Conservation (phyloP, 2,329 filamentous ascomycete species). For the Cladosporium sp. region DNA sequence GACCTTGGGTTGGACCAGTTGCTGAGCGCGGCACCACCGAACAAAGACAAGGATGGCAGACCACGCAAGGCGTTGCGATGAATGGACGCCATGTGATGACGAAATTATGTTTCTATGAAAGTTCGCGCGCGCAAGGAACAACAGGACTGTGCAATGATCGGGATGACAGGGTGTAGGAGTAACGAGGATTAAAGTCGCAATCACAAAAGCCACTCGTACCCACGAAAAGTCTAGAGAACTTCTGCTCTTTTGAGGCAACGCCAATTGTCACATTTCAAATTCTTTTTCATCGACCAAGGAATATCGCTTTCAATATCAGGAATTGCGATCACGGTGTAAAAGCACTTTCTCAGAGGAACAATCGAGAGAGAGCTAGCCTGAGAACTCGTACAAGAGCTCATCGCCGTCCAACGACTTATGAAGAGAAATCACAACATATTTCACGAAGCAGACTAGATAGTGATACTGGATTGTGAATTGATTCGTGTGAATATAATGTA, state of each 20-base stretch:
- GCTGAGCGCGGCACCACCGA: slow-evolving; percentile 63
- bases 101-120: neutral
- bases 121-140: neutral
- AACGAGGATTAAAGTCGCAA: neutral
- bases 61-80: slow-evolving; percentile 17
- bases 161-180: neutral
- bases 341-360: neutral
- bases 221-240: neutral
- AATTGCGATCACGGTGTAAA: neutral
- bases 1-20: slow-evolving; percentile 73
- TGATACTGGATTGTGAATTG: neutral
- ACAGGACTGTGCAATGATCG: neutral
- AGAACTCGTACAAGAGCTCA: neutral
- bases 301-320: neutral
- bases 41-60: slow-evolving; percentile 24
- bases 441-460: neutral
- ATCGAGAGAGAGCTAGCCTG: neutral
- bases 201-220: neutral
- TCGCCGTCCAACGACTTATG: neutral
- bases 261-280: neutral
- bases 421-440: neutral
- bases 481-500: neutral
- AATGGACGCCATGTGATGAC: neutral
- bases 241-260: neutral
- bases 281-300: neutral